Percentiles rank a stretch among this genome's conserved stretches.
phyloP scores from a whole-genome alignment of 1,139 yeast species.

The Nadsonia starkeyi-henricii region DNA sequence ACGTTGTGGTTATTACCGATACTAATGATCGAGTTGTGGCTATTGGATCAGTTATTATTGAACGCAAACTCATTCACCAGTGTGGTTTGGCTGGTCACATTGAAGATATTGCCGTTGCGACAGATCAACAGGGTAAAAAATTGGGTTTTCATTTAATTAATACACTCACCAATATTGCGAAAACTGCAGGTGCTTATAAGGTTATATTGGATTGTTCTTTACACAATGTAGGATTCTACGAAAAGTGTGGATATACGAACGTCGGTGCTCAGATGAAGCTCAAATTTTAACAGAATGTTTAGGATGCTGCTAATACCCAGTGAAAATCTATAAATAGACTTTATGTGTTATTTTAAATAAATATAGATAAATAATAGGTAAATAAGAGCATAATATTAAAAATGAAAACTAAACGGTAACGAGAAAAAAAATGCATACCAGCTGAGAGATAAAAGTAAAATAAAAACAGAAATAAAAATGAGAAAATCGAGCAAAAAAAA shows the following conservation, averaged over 20 bases:
- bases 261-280: conserved; percentile 59
- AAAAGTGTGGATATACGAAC: conserved; percentile 54
- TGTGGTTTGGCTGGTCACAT: conserved; percentile 87
- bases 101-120: conserved; percentile 81
- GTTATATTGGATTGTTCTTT: conserved; percentile 80
- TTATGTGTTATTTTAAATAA: too few relatives aligned
- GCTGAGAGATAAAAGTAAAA: not conserved
- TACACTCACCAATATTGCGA: conserved; percentile 48
- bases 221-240: conserved; percentile 70
- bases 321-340: too few relatives aligned
- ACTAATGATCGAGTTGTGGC: conserved; percentile 25
- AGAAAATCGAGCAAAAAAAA: not conserved
- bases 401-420: too few relatives aligned
- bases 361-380: too few relatives aligned
- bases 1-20: conserved; percentile 37
- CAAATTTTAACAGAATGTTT: conserved; percentile 14
- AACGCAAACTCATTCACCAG: conserved; percentile 44
- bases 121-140: conserved; percentile 67
- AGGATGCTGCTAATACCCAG: too few relatives aligned
- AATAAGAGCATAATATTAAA: too few relatives aligned
- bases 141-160: conserved; percentile 59
- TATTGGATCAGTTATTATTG: conserved; percentile 34
- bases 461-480: not conserved
- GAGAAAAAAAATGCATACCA: too few relatives aligned
- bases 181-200: conserved; percentile 62